phyloP scores from a whole-genome alignment of 352 stramenopile genomes.

The Phytophthora foliorum region DNA sequence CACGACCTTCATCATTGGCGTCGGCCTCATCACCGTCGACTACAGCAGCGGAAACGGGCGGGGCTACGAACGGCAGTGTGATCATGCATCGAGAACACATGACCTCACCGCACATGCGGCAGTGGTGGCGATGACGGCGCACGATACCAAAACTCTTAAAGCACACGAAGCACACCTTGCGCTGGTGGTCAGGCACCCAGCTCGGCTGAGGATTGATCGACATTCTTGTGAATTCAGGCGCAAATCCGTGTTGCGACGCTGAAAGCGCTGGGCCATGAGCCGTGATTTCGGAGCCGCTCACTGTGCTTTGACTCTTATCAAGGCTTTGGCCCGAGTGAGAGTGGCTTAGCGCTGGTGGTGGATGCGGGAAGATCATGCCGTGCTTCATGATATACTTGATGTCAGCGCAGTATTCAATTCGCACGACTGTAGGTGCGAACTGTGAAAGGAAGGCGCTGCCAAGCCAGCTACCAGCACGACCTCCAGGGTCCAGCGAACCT shows the following conservation, averaged over 20 bases:
- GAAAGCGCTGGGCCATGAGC: conserved; percentile 35
- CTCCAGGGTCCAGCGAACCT: conserved; percentile 61
- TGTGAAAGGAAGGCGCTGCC: conserved; percentile 70
- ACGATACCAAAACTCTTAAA: conserved; percentile 78
- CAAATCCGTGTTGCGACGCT: conserved; percentile 30
- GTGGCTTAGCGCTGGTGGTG: conserved; percentile 34
- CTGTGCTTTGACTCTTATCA: conserved; percentile 48
- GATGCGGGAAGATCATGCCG: conserved; percentile 71
- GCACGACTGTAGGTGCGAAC: conserved; percentile 68
- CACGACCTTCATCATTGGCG: neutral
- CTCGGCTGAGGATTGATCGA: conserved; percentile 45
- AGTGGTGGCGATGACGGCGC: conserved; percentile 74
- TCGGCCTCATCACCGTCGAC: conserved; percentile 8
- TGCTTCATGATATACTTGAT: conserved; percentile 89
- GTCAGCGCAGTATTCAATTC: conserved; percentile 74
- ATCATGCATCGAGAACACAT: conserved; percentile 78
- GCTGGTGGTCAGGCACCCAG: conserved; percentile 70
- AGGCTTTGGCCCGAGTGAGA: conserved; percentile 40
- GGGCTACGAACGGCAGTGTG: conserved; percentile 67
- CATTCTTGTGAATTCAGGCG: conserved; percentile 37
- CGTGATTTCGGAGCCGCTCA: conserved; percentile 40
- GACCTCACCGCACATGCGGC: conserved; percentile 82
- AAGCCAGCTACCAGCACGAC: conserved; percentile 58
- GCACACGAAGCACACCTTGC: conserved; percentile 73
- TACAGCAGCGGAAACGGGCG: conserved; percentile 36